Base-by-base conservation (phyloP, 129 eudicot species). In the Lonicera japonica region DNA sequence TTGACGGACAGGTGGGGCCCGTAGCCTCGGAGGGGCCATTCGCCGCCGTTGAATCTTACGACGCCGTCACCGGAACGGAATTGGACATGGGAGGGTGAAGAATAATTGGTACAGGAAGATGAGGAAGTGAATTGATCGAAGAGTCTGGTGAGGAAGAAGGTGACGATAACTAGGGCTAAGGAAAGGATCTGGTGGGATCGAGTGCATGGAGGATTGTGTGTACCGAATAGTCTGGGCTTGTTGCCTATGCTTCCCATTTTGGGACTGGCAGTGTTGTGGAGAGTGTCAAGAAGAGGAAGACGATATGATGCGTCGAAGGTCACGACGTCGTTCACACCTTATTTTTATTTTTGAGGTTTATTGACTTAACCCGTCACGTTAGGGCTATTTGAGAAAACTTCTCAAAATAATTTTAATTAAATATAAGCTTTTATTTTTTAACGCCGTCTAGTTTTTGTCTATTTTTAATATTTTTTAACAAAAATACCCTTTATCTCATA, bases 131-230 rank as follows among this genome's bases (percentile, higher is more conserved):
- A 34, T 40, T 70, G 84, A 63, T 83, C 81, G 40, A 86, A 60
- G 53, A 90, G 79, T 54, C 95, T 76, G 54, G 97, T 90, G 67
- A 84, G 53, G 77, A 90, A 83, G 89, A 90, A 90, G 55, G 97
- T 90, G 80, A 75, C 54, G 43, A 70, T 45, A 24, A 90, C 74
- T 1, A 86, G 70, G 8, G 76, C 88, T 50, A 90, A 80, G 69
- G 97, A 40, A 68, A 1, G 79, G 52, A 65, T 64, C 21, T 56
- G 71, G 63, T 29, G 36, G 36, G 36, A 6, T 29, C 36, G n/a
- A n/a, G n/a, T n/a, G n/a, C n/a, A n/a, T n/a, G n/a, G n/a, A n/a
- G n/a, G n/a, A n/a, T n/a, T n/a, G 51, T 71, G 73, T 8, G 73
- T 61, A 15, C 61, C 61, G 70, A 72, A 70, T 20, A 78, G 58